A percentile compares a stretch with the other conserved stretches of the same genome.
Conservation (phyloP, 306 rosid genomes). For the Cicer arietinum region DNA sequence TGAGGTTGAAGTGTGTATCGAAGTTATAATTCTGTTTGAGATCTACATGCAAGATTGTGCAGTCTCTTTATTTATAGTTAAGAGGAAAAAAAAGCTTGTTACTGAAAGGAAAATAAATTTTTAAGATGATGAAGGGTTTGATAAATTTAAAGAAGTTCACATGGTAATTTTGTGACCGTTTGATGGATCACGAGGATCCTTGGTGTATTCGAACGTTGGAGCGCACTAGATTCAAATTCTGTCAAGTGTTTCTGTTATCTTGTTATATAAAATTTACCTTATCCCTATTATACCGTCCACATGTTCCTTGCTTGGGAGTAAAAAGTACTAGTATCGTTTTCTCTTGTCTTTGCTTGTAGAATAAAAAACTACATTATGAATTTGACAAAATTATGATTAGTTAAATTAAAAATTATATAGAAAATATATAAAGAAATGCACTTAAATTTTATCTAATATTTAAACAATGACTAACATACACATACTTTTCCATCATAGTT, state of each 20-base stretch:
- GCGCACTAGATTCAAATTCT: slow-evolving; percentile 90
- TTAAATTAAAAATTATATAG: no score
- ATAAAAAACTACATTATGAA: background rate
- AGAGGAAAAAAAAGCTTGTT: slow-evolving; percentile 30
- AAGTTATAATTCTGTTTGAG: slow-evolving; percentile 52
- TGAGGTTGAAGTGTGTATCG: slow-evolving; percentile 44
- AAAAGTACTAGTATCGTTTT: slow-evolving; percentile 28
- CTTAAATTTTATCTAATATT: no score
- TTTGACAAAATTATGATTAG: no score
- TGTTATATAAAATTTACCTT: slow-evolving; percentile 27
- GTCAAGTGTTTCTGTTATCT: slow-evolving; percentile 4
- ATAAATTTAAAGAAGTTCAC: slow-evolving; percentile 67
- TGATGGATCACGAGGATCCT: slow-evolving; percentile 89
- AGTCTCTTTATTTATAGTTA: slow-evolving; percentile 67
- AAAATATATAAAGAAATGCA: no score
- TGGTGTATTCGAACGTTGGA: slow-evolving; percentile 79
- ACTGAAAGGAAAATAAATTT: slow-evolving; percentile 29
- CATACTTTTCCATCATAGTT: background rate
- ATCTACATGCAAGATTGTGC: slow-evolving; percentile 44
- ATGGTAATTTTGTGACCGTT: slow-evolving; percentile 89
- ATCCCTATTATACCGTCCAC: slow-evolving; percentile 45
- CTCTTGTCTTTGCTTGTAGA: slow-evolving; percentile 40
- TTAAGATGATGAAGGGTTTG: slow-evolving; percentile 26
- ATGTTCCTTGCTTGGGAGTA: slow-evolving; percentile 36
- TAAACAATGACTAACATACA: background rate